Conservation (phyloP, 108 stramenopile species). For the Cyclotella sp. region DNA sequence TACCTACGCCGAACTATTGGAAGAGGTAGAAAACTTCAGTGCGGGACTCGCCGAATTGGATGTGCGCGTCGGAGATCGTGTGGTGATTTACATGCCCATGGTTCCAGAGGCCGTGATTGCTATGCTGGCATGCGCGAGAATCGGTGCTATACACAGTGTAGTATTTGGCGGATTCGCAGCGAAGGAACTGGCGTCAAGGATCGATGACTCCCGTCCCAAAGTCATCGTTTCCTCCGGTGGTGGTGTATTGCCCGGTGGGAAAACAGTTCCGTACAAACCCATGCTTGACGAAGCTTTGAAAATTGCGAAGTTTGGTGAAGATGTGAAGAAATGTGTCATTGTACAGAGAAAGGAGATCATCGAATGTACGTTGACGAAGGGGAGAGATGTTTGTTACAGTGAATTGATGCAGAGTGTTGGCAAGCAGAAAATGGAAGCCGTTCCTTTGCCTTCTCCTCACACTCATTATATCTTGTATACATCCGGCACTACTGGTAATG, state of each 20-base stretch:
- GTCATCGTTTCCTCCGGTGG: conserved; percentile 71
- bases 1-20: conserved; percentile 68
- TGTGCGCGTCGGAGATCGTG: conserved; percentile 72
- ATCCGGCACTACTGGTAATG: conserved; percentile 71
- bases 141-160: conserved; percentile 86
- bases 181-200: conserved; percentile 68
- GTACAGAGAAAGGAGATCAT: too few relatives aligned
- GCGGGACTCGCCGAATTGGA: conserved; percentile 57
- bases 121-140: conserved; percentile 81
- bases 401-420: conserved; percentile 48
- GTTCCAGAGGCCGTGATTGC: conserved; percentile 80
- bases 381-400: conserved; percentile 47
- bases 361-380: not conserved
- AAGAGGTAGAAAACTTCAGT: conserved; percentile 62
- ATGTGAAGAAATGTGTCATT: too few relatives aligned
- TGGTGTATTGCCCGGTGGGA: conserved; percentile 55
- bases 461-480: conserved; percentile 75
- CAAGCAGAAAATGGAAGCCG: conserved; percentile 49
- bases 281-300: conserved; percentile 65
- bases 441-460: too few relatives aligned
- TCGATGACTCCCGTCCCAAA: conserved; percentile 74
- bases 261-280: conserved; percentile 69
- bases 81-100: conserved; percentile 89
- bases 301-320: too few relatives aligned
- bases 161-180: conserved; percentile 91